Conservation (phyloP, 179 eudicot species). For the Patellifolia procumbens region DNA sequence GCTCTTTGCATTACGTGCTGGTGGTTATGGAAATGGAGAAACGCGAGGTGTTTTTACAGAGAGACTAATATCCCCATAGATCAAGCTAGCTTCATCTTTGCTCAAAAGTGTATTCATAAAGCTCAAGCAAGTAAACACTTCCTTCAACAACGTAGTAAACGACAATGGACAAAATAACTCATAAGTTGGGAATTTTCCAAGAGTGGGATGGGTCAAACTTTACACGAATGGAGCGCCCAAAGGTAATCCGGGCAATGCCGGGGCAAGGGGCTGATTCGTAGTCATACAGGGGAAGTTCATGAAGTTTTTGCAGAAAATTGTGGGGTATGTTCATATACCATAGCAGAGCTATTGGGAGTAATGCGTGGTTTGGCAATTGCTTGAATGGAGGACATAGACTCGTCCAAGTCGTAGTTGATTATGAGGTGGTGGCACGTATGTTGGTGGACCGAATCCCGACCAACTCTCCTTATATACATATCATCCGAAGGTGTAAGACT, state of each 20-base stretch:
- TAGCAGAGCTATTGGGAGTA: background rate
- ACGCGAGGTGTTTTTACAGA: background rate
- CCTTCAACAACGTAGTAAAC: background rate
- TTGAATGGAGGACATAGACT: background rate
- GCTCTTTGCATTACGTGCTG: background rate
- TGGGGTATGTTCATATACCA: background rate
- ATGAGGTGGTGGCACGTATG: background rate
- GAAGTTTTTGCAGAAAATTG: background rate
- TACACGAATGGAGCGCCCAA: background rate
- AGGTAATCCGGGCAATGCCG: background rate
- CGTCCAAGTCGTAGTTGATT: background rate
- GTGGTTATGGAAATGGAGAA: slow-evolving; percentile 6
- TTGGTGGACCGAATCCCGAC: background rate
- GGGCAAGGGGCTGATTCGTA: background rate
- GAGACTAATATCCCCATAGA: background rate
- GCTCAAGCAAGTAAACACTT: rapidly evolving
- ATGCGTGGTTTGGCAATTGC: background rate
- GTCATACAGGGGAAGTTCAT: background rate
- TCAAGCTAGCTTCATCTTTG: too few species aligned
- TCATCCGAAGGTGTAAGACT: too few species aligned
- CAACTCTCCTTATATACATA: too few species aligned
- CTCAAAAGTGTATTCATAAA: too few species aligned
- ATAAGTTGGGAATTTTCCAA: background rate
- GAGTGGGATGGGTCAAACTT: background rate
- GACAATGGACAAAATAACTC: too few species aligned